A percentile compares a stretch with the other conserved stretches of the same genome.
Conservation (phyloP, 1,284 basidiomycete species). For the Xerocomus minutiporus region DNA sequence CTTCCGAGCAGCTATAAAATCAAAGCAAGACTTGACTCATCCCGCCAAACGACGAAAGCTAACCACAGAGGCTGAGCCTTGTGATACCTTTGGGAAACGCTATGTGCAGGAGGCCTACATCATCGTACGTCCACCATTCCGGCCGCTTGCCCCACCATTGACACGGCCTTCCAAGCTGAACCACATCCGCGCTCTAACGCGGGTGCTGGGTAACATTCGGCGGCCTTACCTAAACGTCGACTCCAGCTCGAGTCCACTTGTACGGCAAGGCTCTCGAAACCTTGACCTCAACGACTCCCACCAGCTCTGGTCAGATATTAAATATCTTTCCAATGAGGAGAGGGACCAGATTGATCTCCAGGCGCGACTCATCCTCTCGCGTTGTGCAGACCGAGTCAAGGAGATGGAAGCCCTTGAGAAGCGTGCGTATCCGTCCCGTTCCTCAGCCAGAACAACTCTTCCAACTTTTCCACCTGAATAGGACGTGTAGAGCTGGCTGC, state of each 20-base stretch:
- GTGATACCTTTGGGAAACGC: constrained; percentile 52
- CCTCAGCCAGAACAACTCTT: constrained; percentile 4
- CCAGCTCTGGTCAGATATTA: constrained; percentile 62
- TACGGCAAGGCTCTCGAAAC: constrained; percentile 46
- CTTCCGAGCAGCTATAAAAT: constrained; percentile 50
- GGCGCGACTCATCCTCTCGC: constrained; percentile 74
- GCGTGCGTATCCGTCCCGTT: constrained; percentile 47
- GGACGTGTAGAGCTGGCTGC: constrained; percentile 64
- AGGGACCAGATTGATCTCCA: constrained; percentile 89
- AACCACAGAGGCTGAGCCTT: constrained; percentile 32
- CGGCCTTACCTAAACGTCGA: constrained; percentile 79
- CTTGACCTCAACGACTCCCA: constrained; percentile 54
- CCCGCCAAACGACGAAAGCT: constrained; percentile 52
- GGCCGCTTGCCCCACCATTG: background rate
- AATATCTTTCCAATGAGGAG: constrained; percentile 77
- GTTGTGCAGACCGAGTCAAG: constrained; percentile 79
- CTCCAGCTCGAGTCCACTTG: constrained; percentile 45
- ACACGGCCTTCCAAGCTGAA: constrained; percentile 46
- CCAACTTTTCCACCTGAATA: constrained; percentile 29
- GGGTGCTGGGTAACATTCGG: constrained; percentile 67
- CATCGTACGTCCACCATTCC: constrained; percentile 48
- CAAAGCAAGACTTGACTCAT: constrained; percentile 41
- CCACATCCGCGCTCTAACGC: constrained; percentile 65
- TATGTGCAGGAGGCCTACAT: constrained; percentile 70
- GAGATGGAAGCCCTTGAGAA: constrained; percentile 84